Evolutionary conservation across 2,329 filamentous ascomycete genomes (phyloP).

Genomic region (Calcarisporium arbuscula): DNA sequence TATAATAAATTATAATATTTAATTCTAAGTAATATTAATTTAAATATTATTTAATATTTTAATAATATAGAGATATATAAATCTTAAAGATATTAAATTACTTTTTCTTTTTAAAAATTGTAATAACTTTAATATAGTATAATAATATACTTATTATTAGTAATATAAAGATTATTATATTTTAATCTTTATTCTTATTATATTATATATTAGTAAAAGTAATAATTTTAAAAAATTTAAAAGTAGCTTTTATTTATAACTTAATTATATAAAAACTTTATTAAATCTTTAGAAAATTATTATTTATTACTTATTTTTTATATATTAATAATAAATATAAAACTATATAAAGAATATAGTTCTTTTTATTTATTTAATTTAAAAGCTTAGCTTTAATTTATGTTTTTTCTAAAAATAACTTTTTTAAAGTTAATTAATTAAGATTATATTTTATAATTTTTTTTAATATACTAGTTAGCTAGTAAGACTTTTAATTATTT

Average conservation of each 20-base stretch:
- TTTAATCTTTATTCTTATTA: too few species aligned
- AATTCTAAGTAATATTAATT: background rate
- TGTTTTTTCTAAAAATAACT: background rate
- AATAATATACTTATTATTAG: too few species aligned
- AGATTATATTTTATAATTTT: background rate
- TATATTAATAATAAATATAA: background rate
- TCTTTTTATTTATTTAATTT: slow-evolving; percentile 3
- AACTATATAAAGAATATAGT: background rate
- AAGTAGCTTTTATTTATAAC: slow-evolving; percentile 1
- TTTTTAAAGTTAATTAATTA: background rate
- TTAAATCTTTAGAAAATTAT: background rate
- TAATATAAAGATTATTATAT: too few species aligned
- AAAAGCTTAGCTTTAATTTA: slow-evolving; percentile 1
- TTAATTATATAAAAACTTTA: background rate
- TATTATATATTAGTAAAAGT: too few species aligned
- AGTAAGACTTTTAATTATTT: background rate
- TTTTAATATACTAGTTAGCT: background rate
- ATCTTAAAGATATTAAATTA: too few species aligned
- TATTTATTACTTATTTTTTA: background rate
- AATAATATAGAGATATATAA: too few species aligned
- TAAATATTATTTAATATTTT: too few species aligned
- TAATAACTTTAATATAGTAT: background rate
- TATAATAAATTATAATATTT: too few species aligned
- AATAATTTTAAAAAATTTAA: background rate
- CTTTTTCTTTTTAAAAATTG: too few species aligned